Evolutionary conservation across 176 grass and related monocot genomes (phyloP).

Genomic region (Eleusine indica): DNA sequence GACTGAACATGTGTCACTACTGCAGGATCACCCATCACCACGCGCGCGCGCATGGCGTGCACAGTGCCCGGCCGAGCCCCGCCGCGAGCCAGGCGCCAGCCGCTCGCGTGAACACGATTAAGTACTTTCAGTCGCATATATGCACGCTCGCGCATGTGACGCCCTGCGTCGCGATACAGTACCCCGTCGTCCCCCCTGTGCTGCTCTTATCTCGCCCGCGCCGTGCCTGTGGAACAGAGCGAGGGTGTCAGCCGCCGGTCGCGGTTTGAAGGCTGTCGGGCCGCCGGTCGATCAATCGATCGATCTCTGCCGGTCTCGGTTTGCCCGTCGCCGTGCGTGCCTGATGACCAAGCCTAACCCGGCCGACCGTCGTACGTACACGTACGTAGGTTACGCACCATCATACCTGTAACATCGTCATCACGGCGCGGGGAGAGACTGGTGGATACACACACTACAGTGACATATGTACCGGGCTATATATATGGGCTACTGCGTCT

Average conservation of each 20-base stretch:
- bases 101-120: background rate
- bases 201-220: too few relatives aligned
- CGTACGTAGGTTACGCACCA: background rate
- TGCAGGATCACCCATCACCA: background rate
- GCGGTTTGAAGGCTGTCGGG: slow-evolving; percentile 18
- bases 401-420: background rate
- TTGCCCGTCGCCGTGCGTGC: background rate
- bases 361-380: background rate
- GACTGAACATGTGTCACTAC: slow-evolving; percentile 2
- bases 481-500: background rate
- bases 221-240: background rate
- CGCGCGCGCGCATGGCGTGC: slow-evolving; percentile 3
- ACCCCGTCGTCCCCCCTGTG: background rate
- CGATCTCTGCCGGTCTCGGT: background rate
- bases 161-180: slow-evolving; percentile 22
- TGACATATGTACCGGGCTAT: background rate
- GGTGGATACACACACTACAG: too few relatives aligned
- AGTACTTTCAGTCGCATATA: background rate
- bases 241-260: background rate
- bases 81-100: background rate
- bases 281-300: background rate
- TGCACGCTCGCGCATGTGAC: slow-evolving; percentile 4
- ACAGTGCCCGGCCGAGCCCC: background rate
- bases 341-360: background rate
- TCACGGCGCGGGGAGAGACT: background rate